Base-by-base conservation (phyloP, 2,329 filamentous ascomycete species). In the Pestalotiopsis sp. region DNA sequence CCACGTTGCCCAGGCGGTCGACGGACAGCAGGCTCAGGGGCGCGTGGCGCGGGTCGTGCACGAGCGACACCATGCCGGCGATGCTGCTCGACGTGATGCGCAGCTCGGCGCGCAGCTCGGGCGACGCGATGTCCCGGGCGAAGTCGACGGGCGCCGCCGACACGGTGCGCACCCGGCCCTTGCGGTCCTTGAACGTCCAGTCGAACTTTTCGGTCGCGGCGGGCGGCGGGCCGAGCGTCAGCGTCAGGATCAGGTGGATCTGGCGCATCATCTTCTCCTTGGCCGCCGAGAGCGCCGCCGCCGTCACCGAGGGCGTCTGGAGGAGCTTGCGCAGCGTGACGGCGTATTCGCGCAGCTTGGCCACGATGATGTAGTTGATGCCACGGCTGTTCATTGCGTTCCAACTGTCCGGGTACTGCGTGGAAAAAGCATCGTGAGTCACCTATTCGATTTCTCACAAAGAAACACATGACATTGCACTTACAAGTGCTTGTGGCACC, bases 301-400 rank as follows among this genome's bases (percentile, higher is more conserved):
- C 81, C 68, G 62, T 78, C 17, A 81, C 75, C 2, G 80, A 76
- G 61, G 82, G 73, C 20, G 73, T 76, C 13, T 73, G 75, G 45
- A 85, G 82, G 58, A 94, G 77, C 1, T 81, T 79, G n/a, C 93
- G 88, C 12, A 97, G 85, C 31, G 85, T 82, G n/a, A 97, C 81
- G 1, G 92, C 93, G 74, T 93, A 91, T 80, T 97, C 93, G n/a
- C 94, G 91, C 41, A 97, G 87, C 82, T 97, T 97, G 20, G 91
- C 94, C 12, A 93, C 94, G 70, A 97, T 85, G 38, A 97, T 84
- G 66, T 82, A 85, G 77, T 95, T 93, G 82, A 97, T 89, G 20
- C 88, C 84, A 1, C 84, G 80, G 31, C 91, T 93, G 74, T 90
- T 90, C 83, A 87, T 87, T 3, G 94, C 93, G 77, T 93, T 95